Evolutionary conservation across 106 monocot genomes (phyloP).

Genomic region (Platanthera zijinensis): DNA sequence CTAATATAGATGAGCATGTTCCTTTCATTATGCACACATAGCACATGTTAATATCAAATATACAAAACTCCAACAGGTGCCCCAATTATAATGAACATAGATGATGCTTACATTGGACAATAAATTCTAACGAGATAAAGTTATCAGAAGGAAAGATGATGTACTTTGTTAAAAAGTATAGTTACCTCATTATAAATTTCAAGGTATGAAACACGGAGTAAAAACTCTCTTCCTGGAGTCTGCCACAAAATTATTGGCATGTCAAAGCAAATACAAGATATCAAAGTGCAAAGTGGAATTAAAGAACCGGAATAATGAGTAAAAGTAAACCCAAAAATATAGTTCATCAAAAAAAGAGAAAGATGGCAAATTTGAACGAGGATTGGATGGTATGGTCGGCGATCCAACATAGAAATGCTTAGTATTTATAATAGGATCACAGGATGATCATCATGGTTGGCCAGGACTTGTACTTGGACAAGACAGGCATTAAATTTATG

Average conservation of each 20-base stretch:
- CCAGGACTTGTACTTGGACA: not conserved
- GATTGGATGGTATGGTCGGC: not conserved
- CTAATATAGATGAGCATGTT: not conserved
- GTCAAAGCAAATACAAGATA: not conserved
- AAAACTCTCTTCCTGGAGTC: constrained; percentile 95
- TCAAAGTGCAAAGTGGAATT: not conserved
- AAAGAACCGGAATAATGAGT: not conserved
- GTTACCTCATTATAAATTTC: constrained; percentile 97
- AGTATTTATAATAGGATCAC: not conserved
- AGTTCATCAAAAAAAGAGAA: not conserved
- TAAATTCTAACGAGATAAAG: constrained; percentile 1
- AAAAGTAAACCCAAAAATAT: not conserved
- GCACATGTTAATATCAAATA: not conserved
- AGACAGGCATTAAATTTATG: not conserved
- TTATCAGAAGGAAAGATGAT: not conserved
- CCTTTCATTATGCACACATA: not conserved
- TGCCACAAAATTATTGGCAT: constrained; percentile 19
- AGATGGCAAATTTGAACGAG: not conserved
- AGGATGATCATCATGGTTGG: not conserved
- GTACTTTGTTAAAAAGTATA: not conserved
- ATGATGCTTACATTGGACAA: not conserved
- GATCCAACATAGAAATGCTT: not conserved
- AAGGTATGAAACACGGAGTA: constrained; percentile 95
- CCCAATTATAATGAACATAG: not conserved
- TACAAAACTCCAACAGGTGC: not conserved